phyloP scores from a whole-genome alignment of 2,329 filamentous ascomycete species.

The Reticulascus tulasneorum region DNA sequence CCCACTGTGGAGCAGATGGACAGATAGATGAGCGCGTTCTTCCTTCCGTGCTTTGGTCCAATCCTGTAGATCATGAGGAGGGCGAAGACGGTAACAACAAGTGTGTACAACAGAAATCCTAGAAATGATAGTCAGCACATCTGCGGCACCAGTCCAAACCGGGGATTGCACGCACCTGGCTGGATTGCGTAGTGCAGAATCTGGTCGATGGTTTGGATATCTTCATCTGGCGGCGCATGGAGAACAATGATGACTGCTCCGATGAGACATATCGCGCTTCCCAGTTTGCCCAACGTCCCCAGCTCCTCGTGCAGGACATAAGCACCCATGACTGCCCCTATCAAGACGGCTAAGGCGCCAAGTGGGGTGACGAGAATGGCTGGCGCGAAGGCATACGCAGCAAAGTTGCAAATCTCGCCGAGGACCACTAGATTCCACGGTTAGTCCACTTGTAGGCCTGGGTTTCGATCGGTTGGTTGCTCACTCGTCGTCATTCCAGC shows the following conservation, averaged over 20 bases:
- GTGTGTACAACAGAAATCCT: conserved; percentile 89
- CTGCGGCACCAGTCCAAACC: neutral
- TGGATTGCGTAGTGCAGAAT: conserved; percentile 87
- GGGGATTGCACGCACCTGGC: conserved; percentile 60
- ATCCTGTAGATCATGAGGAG: conserved; percentile 95
- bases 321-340: conserved; percentile 89
- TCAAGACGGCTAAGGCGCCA: conserved; percentile 88
- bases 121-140: conserved; percentile 3
- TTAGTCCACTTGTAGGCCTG: conserved; percentile 3
- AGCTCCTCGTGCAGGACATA: conserved; percentile 91
- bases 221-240: conserved; percentile 90
- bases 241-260: conserved; percentile 96
- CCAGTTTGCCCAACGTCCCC: conserved; percentile 86
- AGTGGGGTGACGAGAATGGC: conserved; percentile 97
- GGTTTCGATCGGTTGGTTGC: conserved; percentile 23
- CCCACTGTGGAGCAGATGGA: conserved; percentile 97
- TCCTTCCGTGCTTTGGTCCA: conserved; percentile 84
- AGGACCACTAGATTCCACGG: conserved; percentile 68
- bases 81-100: conserved; percentile 76
- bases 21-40: conserved; percentile 92
- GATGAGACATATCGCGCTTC: conserved; percentile 92
- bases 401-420: conserved; percentile 95
- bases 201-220: conserved; percentile 86
- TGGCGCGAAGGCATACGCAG: conserved; percentile 95
- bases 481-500: conserved; percentile 83